phyloP scores from a whole-genome alignment of 208 protist species.

The Angomonas desouzai region DNA sequence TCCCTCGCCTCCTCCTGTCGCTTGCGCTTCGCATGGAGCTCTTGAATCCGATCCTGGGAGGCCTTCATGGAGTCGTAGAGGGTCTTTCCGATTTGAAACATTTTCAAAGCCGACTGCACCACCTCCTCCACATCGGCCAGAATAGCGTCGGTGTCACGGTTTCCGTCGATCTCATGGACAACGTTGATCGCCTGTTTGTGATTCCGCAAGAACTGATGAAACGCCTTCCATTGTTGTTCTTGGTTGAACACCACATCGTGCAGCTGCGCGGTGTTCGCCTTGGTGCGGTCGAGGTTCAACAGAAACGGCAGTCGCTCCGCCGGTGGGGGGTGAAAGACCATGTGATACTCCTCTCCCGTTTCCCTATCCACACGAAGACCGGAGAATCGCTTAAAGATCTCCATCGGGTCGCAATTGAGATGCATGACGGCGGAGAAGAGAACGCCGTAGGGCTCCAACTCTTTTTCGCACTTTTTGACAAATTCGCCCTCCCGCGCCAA shows the following conservation, averaged over 20 bases:
- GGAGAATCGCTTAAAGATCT: slow-evolving; percentile 76
- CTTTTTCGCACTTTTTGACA: slow-evolving; percentile 33
- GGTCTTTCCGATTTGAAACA: slow-evolving; percentile 29
- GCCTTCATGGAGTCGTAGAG: slow-evolving; percentile 37
- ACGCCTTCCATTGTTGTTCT: slow-evolving; percentile 38
- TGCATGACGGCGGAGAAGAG: slow-evolving; percentile 52
- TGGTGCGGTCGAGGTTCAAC: slow-evolving; percentile 57
- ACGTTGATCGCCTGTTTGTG: slow-evolving; percentile 19
- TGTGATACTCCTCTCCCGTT: slow-evolving; percentile 76
- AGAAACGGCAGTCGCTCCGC: slow-evolving; percentile 62
- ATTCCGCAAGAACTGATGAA: slow-evolving; percentile 42
- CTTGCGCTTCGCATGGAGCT: slow-evolving; percentile 30
- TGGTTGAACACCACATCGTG: slow-evolving; percentile 67
- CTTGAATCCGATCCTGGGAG: slow-evolving; percentile 27
- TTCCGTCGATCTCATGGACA: slow-evolving; percentile 61
- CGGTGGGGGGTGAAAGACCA: slow-evolving; percentile 74
- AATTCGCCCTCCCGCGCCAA: slow-evolving; percentile 38
- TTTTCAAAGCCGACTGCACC: slow-evolving; percentile 24
- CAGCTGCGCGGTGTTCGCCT: slow-evolving; percentile 54
- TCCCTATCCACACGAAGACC: slow-evolving; percentile 78
- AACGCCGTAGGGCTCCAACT: slow-evolving; percentile 28
- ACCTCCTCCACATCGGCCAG: slow-evolving; percentile 26
- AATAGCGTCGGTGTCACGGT: slow-evolving; percentile 16
- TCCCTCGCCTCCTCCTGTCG: slow-evolving; percentile 52
- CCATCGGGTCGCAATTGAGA: slow-evolving; percentile 56